A percentile compares a stretch with the other conserved stretches of the same genome.
Evolutionary conservation across 768 basidiomycete genomes (phyloP).

Genomic region (Porphyrellus cyaneotinctus): DNA sequence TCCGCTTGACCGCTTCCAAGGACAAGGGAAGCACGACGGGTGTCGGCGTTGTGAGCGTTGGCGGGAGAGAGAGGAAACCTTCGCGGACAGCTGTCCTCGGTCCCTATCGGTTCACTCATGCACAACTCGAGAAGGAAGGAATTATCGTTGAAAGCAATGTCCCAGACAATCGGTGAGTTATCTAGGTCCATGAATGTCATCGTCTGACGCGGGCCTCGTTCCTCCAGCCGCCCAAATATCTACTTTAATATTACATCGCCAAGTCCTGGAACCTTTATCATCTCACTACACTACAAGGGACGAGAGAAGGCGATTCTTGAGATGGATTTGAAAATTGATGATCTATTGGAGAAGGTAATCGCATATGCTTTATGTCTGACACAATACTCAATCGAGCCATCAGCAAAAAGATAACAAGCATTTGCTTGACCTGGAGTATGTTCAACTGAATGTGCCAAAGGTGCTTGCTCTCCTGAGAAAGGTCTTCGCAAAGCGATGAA

Average conservation of each 20-base stretch:
- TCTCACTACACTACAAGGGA: constrained; percentile 97
- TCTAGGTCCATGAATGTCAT: neutral
- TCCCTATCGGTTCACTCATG: constrained; percentile 96
- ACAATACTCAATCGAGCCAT: constrained; percentile 15
- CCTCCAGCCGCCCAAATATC: constrained; percentile 84
- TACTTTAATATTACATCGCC: constrained; percentile 99
- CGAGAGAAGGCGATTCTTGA: constrained; percentile 98
- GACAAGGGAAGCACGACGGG: constrained; percentile 85
- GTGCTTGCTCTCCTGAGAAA: constrained; percentile 90
- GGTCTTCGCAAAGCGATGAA: constrained; percentile 84
- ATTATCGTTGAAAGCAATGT: constrained; percentile 99
- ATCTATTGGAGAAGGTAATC: constrained; percentile 90
- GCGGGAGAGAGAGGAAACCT: constrained; percentile 96
- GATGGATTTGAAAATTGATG: constrained; percentile 99
- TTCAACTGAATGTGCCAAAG: constrained; percentile 94
- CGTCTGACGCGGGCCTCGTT: neutral
- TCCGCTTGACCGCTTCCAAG: constrained; percentile 81
- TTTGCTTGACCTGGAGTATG: constrained; percentile 93
- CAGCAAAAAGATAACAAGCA: constrained; percentile 99
- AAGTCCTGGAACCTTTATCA: constrained; percentile 97
- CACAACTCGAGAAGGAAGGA: constrained; percentile 97
- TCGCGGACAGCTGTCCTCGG: constrained; percentile 83
- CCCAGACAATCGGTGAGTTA: constrained; percentile 85
- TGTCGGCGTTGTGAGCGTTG: constrained; percentile 92
- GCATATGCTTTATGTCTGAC: neutral